Conservation (phyloP, 257 asterid genomes). For the Solanum chiquidenum region DNA sequence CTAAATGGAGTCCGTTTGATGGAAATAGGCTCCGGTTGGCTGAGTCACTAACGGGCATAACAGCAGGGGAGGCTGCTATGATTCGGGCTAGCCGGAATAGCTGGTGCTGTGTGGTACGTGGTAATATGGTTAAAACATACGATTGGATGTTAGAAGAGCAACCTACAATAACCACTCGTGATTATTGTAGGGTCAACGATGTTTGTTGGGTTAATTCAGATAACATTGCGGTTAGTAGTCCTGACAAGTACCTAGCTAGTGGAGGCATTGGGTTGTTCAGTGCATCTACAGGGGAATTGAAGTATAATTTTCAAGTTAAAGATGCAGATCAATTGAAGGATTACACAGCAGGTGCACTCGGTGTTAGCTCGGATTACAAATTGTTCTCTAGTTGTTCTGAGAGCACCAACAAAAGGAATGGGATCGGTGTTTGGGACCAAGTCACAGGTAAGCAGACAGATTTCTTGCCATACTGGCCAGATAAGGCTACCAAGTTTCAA, state of each 20-base stretch:
- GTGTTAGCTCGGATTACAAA: not conserved
- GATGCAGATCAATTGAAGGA: conserved; percentile 35
- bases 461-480: conserved; percentile 28
- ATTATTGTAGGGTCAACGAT: conserved; percentile 70
- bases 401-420: not conserved
- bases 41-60: not conserved
- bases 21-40: conserved; percentile 31
- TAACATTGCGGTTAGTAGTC: conserved; percentile 60
- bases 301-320: conserved; percentile 46
- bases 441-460: conserved; percentile 49
- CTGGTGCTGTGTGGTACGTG: conserved; percentile 83
- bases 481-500: conserved; percentile 66
- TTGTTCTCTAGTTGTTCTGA: not conserved
- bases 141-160: conserved; percentile 83
- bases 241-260: conserved; percentile 54
- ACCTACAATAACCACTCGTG: conserved; percentile 46
- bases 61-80: not conserved
- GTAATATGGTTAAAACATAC: conserved; percentile 72
- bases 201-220: conserved; percentile 55
- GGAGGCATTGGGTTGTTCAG: conserved; percentile 77
- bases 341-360: not conserved
- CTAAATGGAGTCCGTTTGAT: too few species aligned
- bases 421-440: not conserved
- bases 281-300: conserved; percentile 43
- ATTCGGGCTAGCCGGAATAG: conserved; percentile 77